These are phyloP conservation scores for Aspergillus wentii DNA, from an alignment of 495 filamentous ascomycete species.

Conservation along the genomic window DNA sequence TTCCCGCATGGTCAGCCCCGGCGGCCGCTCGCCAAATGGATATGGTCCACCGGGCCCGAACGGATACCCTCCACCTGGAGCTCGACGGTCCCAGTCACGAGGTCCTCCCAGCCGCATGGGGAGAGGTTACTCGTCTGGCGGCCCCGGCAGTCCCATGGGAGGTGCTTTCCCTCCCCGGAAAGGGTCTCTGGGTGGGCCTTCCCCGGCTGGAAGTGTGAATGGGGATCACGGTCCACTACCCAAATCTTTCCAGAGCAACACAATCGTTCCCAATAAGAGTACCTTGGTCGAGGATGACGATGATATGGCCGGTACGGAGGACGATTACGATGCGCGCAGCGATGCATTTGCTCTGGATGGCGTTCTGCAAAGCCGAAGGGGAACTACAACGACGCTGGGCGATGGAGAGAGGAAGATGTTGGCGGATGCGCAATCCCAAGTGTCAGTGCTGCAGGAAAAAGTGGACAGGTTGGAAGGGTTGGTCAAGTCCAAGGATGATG, in stretches of 20 bases:
- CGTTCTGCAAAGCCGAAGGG: slow-evolving; percentile 51
- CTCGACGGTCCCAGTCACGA: slow-evolving; percentile 37
- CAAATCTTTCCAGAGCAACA: slow-evolving; percentile 92
- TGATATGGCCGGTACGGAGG: slow-evolving; percentile 53
- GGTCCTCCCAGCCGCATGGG: slow-evolving; percentile 32
- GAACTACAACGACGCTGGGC: slow-evolving; percentile 42
- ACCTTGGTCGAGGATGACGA: slow-evolving; percentile 98
- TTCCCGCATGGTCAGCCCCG: slow-evolving; percentile 64
- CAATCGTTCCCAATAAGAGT: slow-evolving; percentile 94
- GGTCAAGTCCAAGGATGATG: slow-evolving; percentile 53
- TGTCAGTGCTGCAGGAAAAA: slow-evolving; percentile 68
- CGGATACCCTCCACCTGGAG: slow-evolving; percentile 29
- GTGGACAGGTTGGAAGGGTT: slow-evolving; percentile 63
- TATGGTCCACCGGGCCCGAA: slow-evolving; percentile 37
- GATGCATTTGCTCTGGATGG: slow-evolving; percentile 61
- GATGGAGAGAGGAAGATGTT: slow-evolving; percentile 68
- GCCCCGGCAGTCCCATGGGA: slow-evolving; percentile 29
- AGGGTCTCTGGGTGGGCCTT: slow-evolving; percentile 43
- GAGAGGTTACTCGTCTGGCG: slow-evolving; percentile 38
- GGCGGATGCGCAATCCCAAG: slow-evolving; percentile 71
- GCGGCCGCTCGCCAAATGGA: slow-evolving; percentile 51
- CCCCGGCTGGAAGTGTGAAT: slow-evolving; percentile 29
- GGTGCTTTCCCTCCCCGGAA: slow-evolving; percentile 37
- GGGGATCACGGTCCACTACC: slow-evolving; percentile 58
- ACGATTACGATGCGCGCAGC: slow-evolving; percentile 58